phyloP scores from a whole-genome alignment of 108 stramenopile species.

The Cyclotella cryptica region DNA sequence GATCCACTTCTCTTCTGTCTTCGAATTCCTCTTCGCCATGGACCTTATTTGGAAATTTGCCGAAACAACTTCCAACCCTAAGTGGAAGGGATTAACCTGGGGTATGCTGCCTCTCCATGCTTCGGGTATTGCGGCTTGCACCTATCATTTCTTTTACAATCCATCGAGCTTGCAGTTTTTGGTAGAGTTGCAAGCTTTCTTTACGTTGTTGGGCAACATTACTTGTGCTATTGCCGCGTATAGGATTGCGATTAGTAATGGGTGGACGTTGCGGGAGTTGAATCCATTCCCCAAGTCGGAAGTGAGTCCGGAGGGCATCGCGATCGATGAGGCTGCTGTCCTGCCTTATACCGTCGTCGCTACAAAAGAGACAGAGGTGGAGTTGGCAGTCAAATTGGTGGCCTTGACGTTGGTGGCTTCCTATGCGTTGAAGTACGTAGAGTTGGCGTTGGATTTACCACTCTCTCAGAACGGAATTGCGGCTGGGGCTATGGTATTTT shows the following conservation, averaged over 20 bases:
- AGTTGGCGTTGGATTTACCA: slow-evolving; percentile 79
- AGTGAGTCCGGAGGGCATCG: slow-evolving; percentile 56
- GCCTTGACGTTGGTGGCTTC: slow-evolving; percentile 63
- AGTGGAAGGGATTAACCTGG: slow-evolving; percentile 96
- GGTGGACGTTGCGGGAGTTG: slow-evolving; percentile 78
- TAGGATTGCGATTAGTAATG: slow-evolving; percentile 79
- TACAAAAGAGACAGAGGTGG: slow-evolving; percentile 57
- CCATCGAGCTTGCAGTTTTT: slow-evolving; percentile 79
- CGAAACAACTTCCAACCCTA: slow-evolving; percentile 73
- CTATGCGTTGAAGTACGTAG: slow-evolving; percentile 83
- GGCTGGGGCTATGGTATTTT: slow-evolving; percentile 71
- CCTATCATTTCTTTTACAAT: slow-evolving; percentile 97
- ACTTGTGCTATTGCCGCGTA: slow-evolving; percentile 87
- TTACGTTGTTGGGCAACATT: slow-evolving; percentile 84
- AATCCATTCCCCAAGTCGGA: slow-evolving; percentile 68
- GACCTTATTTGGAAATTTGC: slow-evolving; percentile 78
- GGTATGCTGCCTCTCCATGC: slow-evolving; percentile 96
- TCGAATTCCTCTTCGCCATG: slow-evolving; percentile 94
- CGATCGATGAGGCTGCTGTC: slow-evolving; percentile 65
- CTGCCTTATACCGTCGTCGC: slow-evolving; percentile 57
- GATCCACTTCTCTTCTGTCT: slow-evolving; percentile 93
- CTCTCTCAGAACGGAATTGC: slow-evolving; percentile 65
- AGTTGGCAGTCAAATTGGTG: slow-evolving; percentile 67
- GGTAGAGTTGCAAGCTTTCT: slow-evolving; percentile 84
- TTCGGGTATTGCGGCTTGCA: slow-evolving; percentile 92